Percentiles rank a stretch among this genome's conserved stretches.
These are phyloP conservation scores for Phytopythium ostracodes DNA, from an alignment of 352 stramenopile genomes.

Conservation along the genomic window DNA sequence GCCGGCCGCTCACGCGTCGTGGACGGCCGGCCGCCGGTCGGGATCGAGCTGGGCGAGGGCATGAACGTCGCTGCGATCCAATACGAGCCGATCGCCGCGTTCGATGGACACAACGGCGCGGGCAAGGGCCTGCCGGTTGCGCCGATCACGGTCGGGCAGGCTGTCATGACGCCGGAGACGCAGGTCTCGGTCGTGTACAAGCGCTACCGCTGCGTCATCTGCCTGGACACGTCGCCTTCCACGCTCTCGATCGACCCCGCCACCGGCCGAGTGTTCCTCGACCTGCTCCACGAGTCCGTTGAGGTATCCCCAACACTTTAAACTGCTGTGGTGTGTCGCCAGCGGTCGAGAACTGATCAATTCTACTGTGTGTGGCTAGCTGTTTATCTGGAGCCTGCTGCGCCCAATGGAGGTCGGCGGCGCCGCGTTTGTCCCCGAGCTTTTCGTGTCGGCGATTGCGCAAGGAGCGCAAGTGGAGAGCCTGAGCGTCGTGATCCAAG, in stretches of 20 bases:
- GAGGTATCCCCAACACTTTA: too few relatives aligned
- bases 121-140: neutral
- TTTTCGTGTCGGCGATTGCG: constrained; percentile 79
- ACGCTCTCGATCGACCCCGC: constrained; percentile 76
- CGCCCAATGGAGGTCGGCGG: constrained; percentile 52
- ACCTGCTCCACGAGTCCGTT: constrained; percentile 76
- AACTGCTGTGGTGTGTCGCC: neutral
- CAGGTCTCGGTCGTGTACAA: constrained; percentile 60
- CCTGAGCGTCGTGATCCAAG: constrained; percentile 78
- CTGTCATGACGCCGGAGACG: constrained; percentile 41
- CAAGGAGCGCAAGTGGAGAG: constrained; percentile 77
- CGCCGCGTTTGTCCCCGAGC: constrained; percentile 49
- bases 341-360: neutral
- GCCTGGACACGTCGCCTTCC: constrained; percentile 81
- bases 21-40: neutral
- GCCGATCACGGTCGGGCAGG: constrained; percentile 15
- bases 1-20: neutral
- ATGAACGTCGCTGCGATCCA: constrained; percentile 59
- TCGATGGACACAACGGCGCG: constrained; percentile 3
- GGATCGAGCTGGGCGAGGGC: constrained; percentile 60
- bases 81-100: constrained; percentile 14
- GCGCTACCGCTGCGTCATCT: constrained; percentile 80
- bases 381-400: constrained; percentile 70
- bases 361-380: constrained; percentile 16
- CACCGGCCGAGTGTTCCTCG: constrained; percentile 71